These are phyloP conservation scores for Lecanoromycetidae sp. DNA, from an alignment of 2,329 filamentous ascomycete genomes.

Conservation along the genomic window DNA sequence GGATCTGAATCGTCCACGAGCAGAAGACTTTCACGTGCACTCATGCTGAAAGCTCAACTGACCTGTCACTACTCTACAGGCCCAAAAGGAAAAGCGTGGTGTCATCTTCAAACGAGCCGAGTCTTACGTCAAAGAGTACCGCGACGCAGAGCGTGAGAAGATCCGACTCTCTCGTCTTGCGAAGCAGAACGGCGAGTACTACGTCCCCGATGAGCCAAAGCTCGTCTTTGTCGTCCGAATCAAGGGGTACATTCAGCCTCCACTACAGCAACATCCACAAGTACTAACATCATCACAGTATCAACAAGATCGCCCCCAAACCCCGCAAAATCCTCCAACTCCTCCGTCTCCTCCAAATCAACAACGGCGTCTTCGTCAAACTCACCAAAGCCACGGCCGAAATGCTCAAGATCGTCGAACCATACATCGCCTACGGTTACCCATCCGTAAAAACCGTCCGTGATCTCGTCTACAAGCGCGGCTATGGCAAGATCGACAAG, in stretches of 20 bases:
- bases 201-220: conserved; percentile 88
- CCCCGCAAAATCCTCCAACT: conserved; percentile 99
- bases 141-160: conserved; percentile 96
- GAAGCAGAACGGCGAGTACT: conserved; percentile 87
- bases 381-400: conserved; percentile 95
- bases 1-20: conserved; percentile 61
- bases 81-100: conserved; percentile 96
- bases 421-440: conserved; percentile 98
- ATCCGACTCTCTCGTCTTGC: conserved; percentile 79
- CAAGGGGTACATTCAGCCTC: conserved; percentile 61
- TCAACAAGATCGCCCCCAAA: conserved; percentile 99
- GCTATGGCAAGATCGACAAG: conserved; percentile 98
- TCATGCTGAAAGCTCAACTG: conserved; percentile 21
- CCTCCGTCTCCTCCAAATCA: conserved; percentile 99
- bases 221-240: conserved; percentile 97
- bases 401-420: conserved; percentile 98
- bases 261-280: background rate
- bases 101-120: conserved; percentile 99
- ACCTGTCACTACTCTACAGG: conserved; percentile 39
- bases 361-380: conserved; percentile 97
- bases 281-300: conserved; percentile 45
- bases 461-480: conserved; percentile 99
- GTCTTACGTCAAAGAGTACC: conserved; percentile 99
- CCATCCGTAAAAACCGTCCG: conserved; percentile 98
- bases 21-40: conserved; percentile 14